A percentile compares a stretch with the other conserved stretches of the same genome.
These are phyloP conservation scores for Periconia sp. DNA, from an alignment of 2,329 filamentous ascomycete genomes.

Conservation along the genomic window DNA sequence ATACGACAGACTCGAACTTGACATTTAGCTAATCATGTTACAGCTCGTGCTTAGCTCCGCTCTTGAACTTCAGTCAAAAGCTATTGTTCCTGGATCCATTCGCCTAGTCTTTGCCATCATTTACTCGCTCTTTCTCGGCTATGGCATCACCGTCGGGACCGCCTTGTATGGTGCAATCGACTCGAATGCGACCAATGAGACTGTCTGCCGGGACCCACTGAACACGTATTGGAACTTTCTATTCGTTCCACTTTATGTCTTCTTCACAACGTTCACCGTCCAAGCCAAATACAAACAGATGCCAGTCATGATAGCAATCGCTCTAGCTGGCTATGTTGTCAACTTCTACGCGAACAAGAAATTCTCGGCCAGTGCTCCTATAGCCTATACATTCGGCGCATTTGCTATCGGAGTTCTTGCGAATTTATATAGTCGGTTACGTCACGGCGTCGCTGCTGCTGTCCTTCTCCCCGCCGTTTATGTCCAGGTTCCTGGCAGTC, in stretches of 20 bases:
- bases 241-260: constrained; percentile 77
- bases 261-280: constrained; percentile 74
- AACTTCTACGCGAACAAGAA: constrained; percentile 74
- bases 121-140: constrained; percentile 58
- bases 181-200: constrained; percentile 50
- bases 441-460: constrained; percentile 55
- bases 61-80: constrained; percentile 54
- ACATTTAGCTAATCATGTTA: neutral
- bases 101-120: constrained; percentile 59
- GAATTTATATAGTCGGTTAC: constrained; percentile 75
- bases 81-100: constrained; percentile 55
- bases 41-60: constrained; percentile 53
- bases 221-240: constrained; percentile 65
- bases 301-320: constrained; percentile 76
- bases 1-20: too few species aligned
- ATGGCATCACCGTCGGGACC: constrained; percentile 57
- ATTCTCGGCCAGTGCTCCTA: constrained; percentile 72
- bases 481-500: constrained; percentile 40
- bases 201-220: constrained; percentile 52
- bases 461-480: constrained; percentile 40
- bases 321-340: constrained; percentile 73
- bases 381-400: constrained; percentile 78
- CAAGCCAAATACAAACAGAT: constrained; percentile 80
- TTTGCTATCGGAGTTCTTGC: constrained; percentile 77
- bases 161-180: constrained; percentile 56